Conservation (phyloP, 257 asterid genomes). For the Solanum pinnatisectum region DNA sequence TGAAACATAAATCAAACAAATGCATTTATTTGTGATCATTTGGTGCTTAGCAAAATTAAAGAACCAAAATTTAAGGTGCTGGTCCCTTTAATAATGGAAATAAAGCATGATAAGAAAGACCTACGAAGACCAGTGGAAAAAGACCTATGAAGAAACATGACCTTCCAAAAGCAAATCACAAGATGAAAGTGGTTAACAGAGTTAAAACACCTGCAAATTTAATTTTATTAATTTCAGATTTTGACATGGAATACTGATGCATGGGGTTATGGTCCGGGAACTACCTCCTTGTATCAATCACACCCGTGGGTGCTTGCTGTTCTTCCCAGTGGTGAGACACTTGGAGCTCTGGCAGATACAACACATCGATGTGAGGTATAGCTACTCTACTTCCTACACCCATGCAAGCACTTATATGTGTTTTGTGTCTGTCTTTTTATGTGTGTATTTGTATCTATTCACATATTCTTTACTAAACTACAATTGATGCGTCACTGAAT, state of each 20-base stretch:
- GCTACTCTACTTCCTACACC: not conserved
- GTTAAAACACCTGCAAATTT: not conserved
- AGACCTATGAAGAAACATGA: not conserved
- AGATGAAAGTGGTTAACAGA: not conserved
- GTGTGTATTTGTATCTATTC: not conserved
- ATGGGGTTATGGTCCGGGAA: constrained; percentile 87
- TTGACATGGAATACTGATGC: constrained; percentile 96
- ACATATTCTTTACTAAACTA: not conserved
- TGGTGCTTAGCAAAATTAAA: not conserved
- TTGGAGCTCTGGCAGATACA: constrained; percentile 95
- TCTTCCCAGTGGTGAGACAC: constrained; percentile 80
- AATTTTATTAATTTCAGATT: constrained; percentile 30
- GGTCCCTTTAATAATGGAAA: not conserved
- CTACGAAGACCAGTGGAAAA: not conserved
- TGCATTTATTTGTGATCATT: not conserved
- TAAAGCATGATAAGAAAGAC: not conserved
- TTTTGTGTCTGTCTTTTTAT: not conserved
- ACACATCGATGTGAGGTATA: constrained; percentile 83
- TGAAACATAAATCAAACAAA: not conserved
- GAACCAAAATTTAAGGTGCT: not conserved
- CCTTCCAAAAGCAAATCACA: not conserved
- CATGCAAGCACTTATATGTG: not conserved
- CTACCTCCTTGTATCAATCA: constrained; percentile 92
- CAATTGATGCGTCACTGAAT: constrained; percentile 3
- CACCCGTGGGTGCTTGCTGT: constrained; percentile 97